A percentile compares a stretch with the other conserved stretches of the same genome.
Evolutionary conservation across 805 yeast species (phyloP).

Genomic region (Candida cerambycidarum): DNA sequence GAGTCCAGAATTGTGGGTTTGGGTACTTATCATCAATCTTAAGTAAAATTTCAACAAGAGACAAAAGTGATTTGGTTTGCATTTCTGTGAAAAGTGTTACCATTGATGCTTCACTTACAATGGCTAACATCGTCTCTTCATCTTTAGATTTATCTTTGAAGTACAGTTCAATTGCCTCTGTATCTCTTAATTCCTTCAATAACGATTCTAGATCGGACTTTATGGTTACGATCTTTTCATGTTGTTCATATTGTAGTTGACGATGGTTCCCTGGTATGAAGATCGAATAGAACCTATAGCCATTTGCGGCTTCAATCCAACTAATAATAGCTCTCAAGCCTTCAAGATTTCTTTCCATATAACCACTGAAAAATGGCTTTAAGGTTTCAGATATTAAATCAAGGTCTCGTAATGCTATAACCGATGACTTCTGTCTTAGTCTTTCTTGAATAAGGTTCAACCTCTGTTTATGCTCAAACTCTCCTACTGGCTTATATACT

Average conservation of each 20-base stretch:
- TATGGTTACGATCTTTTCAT: conserved; percentile 14
- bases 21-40: conserved; percentile 12
- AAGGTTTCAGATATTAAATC: conserved; percentile 26
- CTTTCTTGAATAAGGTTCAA: conserved; percentile 19
- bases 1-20: conserved; percentile 11
- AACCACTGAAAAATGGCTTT: conserved; percentile 17
- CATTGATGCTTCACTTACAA: conserved; percentile 25
- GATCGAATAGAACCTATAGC: conserved; percentile 23
- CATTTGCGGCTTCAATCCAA: conserved; percentile 32
- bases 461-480: conserved; percentile 24
- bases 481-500: conserved; percentile 30
- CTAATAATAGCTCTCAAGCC: conserved; percentile 18
- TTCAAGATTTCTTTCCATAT: conserved; percentile 16
- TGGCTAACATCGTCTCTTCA: conserved; percentile 26
- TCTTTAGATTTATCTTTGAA: conserved; percentile 15
- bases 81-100: conserved; percentile 11
- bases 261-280: conserved; percentile 11
- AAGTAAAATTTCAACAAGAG: conserved; percentile 10
- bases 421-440: conserved; percentile 16
- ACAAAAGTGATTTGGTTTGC: conserved; percentile 5
- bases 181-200: conserved; percentile 12
- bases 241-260: conserved; percentile 17
- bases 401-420: conserved; percentile 21
- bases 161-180: conserved; percentile 8
- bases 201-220: conserved; percentile 13